phyloP scores from a whole-genome alignment of 768 basidiomycete species.

The Kwoniella sp. region DNA sequence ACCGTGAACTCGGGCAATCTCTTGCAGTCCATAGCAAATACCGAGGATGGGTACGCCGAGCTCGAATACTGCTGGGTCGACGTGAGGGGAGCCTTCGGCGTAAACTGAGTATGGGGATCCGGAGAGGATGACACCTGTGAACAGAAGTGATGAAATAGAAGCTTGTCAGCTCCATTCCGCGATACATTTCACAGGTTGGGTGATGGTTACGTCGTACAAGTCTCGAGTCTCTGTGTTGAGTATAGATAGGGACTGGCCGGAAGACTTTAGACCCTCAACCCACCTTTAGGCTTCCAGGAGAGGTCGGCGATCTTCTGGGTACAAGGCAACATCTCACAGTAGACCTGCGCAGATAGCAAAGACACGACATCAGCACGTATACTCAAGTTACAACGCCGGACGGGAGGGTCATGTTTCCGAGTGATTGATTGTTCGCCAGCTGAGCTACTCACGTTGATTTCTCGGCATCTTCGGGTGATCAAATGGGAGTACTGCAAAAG shows the following conservation, averaged over 20 bases:
- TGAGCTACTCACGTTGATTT: conserved; percentile 69
- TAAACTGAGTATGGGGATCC: conserved; percentile 99
- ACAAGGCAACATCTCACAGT: conserved; percentile 96
- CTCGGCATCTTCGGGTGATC: conserved; percentile 95
- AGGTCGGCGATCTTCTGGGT: conserved; percentile 86
- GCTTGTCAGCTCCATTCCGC: conserved; percentile 3
- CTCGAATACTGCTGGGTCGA: conserved; percentile 85
- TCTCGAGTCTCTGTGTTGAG: no score
- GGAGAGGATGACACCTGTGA: conserved; percentile 85
- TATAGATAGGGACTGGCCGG: no score
- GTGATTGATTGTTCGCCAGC: no score
- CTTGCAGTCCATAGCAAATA: conserved; percentile 96
- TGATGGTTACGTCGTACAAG: no score
- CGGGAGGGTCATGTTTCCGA: no score
- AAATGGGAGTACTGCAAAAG: conserved; percentile 82
- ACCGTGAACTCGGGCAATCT: conserved; percentile 85
- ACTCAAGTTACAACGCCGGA: no score
- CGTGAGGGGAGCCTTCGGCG: conserved; percentile 86
- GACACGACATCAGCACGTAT: not conserved
- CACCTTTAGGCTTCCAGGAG: conserved; percentile 92
- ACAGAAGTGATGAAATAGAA: not conserved
- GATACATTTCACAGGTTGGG: no score
- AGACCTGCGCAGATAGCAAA: conserved; percentile 56
- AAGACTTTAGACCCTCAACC: not conserved
- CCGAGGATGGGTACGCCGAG: conserved; percentile 84